Evolutionary conservation across 2,329 filamentous ascomycete genomes (phyloP).

Genomic region (Monosporascus sp.): DNA sequence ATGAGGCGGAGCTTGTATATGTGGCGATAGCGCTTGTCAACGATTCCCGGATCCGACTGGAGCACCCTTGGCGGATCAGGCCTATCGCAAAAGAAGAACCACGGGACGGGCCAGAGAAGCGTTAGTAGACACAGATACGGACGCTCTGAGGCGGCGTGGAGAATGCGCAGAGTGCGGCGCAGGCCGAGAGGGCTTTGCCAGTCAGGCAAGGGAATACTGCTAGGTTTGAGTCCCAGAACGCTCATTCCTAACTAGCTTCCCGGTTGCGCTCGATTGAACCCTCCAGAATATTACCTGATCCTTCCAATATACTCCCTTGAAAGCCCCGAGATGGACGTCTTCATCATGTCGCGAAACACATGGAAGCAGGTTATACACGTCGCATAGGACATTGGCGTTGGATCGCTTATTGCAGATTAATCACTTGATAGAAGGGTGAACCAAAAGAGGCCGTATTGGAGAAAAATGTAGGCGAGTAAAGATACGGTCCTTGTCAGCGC

Average conservation of each 20-base stretch:
- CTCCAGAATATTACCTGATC: neutral
- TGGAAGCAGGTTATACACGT: neutral
- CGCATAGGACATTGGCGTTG: neutral
- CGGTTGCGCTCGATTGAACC: neutral
- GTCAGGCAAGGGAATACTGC: neutral
- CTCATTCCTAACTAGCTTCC: neutral
- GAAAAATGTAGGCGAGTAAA: neutral
- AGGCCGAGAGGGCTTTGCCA: neutral
- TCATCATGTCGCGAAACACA: neutral
- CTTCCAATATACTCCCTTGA: neutral
- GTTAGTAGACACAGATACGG: neutral
- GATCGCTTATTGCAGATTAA: neutral
- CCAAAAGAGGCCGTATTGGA: neutral
- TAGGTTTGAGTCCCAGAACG: neutral
- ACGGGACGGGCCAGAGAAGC: constrained; percentile 6
- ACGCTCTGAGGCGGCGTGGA: neutral
- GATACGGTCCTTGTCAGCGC: no score
- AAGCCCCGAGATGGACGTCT: neutral
- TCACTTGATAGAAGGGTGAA: neutral
- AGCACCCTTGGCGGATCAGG: constrained; percentile 4
- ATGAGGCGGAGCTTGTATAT: constrained; percentile 7
- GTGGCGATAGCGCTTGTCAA: constrained; percentile 3
- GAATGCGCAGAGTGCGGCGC: neutral
- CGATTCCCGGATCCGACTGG: neutral
- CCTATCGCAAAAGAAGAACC: constrained; percentile 1